Evolutionary conservation across 2,329 filamentous ascomycete species (phyloP).

Genomic region (Cordyceps cateniannulata): DNA sequence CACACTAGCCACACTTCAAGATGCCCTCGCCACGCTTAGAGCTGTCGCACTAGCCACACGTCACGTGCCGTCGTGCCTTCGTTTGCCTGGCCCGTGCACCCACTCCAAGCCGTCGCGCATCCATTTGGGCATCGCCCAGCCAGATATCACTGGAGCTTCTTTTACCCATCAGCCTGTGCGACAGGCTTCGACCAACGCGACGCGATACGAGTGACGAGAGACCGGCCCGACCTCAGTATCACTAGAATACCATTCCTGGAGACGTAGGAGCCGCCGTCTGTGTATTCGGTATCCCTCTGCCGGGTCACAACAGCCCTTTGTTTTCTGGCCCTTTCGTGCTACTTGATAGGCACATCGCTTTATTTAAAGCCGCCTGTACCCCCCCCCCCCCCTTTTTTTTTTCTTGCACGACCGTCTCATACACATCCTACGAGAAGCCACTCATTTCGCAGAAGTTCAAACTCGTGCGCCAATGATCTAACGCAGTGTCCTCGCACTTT

Average conservation of each 20-base stretch:
- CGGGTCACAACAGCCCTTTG: neutral
- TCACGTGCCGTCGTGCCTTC: conserved; percentile 9
- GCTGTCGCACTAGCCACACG: no score
- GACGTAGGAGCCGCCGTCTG: neutral
- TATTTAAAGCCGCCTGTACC: neutral
- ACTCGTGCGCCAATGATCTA: conserved; percentile 29
- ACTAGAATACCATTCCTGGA: neutral
- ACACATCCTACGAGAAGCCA: neutral
- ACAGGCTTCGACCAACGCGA: neutral
- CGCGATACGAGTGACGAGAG: neutral
- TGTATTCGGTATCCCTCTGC: neutral
- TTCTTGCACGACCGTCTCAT: neutral
- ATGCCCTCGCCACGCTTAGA: neutral
- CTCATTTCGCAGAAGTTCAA: neutral
- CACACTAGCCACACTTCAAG: neutral
- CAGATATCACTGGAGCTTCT: conserved; percentile 6
- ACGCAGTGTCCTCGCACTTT: conserved; percentile 14
- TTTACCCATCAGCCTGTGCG: conserved; percentile 2
- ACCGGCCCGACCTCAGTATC: neutral
- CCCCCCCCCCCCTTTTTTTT: no score
- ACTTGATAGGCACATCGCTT: conserved; percentile 1
- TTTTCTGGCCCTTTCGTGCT: neutral
- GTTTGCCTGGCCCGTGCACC: conserved; percentile 13
- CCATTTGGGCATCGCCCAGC: neutral
- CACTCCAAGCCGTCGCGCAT: conserved; percentile 1